phyloP scores from a whole-genome alignment of 2,329 filamentous ascomycete genomes.

The Botryotinia calthae region DNA sequence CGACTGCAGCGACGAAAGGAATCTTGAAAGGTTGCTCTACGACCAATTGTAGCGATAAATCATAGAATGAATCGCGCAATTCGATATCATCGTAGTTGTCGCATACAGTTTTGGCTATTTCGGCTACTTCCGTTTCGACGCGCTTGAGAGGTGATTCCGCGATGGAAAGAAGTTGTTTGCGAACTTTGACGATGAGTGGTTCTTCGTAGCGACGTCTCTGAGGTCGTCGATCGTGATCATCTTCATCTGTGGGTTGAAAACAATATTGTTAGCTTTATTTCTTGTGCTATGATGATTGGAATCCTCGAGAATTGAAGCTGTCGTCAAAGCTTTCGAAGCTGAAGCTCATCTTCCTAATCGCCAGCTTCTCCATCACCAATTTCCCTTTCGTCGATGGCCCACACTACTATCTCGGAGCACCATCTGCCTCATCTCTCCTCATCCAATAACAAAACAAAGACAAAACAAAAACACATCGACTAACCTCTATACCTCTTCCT shows the following conservation, averaged over 20 bases:
- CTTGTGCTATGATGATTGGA: not conserved
- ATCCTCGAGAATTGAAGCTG: not conserved
- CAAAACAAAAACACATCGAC: not conserved
- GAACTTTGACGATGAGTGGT: slow-evolving; percentile 67
- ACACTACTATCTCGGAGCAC: not conserved
- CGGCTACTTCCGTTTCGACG: slow-evolving; percentile 74
- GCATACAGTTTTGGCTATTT: slow-evolving; percentile 71
- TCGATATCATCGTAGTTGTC: slow-evolving; percentile 87
- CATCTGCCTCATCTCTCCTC: not conserved
- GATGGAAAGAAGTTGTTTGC: slow-evolving; percentile 74
- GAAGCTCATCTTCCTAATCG: too few species aligned
- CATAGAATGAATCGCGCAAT: slow-evolving; percentile 68
- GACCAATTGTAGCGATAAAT: slow-evolving; percentile 71
- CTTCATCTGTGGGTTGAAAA: slow-evolving; percentile 57
- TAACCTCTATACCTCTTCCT: slow-evolving; percentile 80
- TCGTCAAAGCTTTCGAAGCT: not conserved
- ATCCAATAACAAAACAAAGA: not conserved
- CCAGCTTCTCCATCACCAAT: not conserved
- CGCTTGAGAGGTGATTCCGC: slow-evolving; percentile 78
- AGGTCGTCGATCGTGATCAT: slow-evolving; percentile 71
- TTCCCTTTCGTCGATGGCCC: not conserved
- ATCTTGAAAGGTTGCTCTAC: slow-evolving; percentile 95
- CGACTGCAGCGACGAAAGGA: slow-evolving; percentile 84
- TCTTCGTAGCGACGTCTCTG: slow-evolving; percentile 74
- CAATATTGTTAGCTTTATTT: slow-evolving; percentile 32